A percentile compares a stretch with the other conserved stretches of the same genome.
Conservation (phyloP, 331 rosid genomes). For the Cydonia oblonga region DNA sequence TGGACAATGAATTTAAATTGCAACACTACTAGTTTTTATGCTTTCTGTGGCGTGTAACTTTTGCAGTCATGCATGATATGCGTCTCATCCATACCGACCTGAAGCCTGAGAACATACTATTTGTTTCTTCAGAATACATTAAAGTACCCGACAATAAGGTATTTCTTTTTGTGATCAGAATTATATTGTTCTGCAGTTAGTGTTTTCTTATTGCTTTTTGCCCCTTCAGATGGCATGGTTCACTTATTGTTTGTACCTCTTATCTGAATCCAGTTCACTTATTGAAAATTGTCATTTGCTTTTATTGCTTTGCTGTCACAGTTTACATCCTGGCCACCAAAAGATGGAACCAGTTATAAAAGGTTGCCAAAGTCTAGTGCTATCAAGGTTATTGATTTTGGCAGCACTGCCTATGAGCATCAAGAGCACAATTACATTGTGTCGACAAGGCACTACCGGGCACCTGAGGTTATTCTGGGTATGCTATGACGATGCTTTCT, state of each 20-base stretch:
- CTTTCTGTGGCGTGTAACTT: slow-evolving; percentile 3
- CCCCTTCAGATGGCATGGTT: not conserved
- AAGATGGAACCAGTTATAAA: slow-evolving; percentile 28
- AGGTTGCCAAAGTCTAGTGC: slow-evolving; percentile 58
- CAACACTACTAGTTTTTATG: not conserved
- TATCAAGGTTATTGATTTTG: slow-evolving; percentile 62
- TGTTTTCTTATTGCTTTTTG: not conserved
- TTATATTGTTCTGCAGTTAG: not conserved
- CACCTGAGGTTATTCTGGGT: slow-evolving; percentile 68
- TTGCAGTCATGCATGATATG: slow-evolving; percentile 51
- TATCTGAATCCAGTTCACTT: not conserved
- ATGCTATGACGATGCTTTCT: not conserved
- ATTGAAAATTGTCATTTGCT: not conserved
- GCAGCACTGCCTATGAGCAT: slow-evolving; percentile 55
- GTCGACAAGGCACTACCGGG: slow-evolving; percentile 63
- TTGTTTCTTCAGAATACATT: slow-evolving; percentile 41
- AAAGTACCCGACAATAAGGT: slow-evolving; percentile 48
- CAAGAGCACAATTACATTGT: slow-evolving; percentile 60
- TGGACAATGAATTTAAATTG: not conserved
- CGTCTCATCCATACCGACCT: slow-evolving; percentile 47
- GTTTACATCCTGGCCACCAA: slow-evolving; percentile 28
- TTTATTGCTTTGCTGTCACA: slow-evolving; percentile 16
- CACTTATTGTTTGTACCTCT: not conserved
- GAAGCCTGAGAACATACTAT: slow-evolving; percentile 48
- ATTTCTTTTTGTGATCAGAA: slow-evolving; percentile 3